Evolutionary conservation across 805 yeast species (phyloP).

Genomic region (Saturnispora serradocipensis): DNA sequence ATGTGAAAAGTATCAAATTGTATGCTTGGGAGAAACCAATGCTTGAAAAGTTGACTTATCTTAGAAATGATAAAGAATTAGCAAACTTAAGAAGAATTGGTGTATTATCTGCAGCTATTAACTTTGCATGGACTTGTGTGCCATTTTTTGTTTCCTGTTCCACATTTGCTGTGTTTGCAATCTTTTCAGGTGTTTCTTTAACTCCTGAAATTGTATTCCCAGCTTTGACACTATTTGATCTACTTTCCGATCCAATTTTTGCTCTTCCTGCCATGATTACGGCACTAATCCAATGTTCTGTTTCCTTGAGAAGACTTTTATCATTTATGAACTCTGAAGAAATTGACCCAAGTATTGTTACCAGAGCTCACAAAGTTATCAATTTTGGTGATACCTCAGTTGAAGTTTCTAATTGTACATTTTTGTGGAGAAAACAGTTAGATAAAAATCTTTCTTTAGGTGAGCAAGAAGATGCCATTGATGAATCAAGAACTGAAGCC

Average conservation of each 20-base stretch:
- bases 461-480: slow-evolving; percentile 20
- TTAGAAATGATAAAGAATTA: slow-evolving; percentile 53
- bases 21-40: slow-evolving; percentile 67
- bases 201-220: slow-evolving; percentile 66
- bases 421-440: slow-evolving; percentile 36
- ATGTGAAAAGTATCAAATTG: slow-evolving; percentile 56
- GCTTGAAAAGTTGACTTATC: slow-evolving; percentile 39
- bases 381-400: slow-evolving; percentile 31
- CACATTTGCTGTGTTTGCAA: slow-evolving; percentile 47
- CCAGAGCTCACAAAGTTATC: slow-evolving; percentile 15
- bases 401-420: slow-evolving; percentile 39
- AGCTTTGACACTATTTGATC: slow-evolving; percentile 49
- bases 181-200: slow-evolving; percentile 37
- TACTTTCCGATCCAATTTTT: slow-evolving; percentile 50
- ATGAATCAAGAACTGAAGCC: slow-evolving; percentile 29
- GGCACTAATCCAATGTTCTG: slow-evolving; percentile 47
- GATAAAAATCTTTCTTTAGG: slow-evolving; percentile 12
- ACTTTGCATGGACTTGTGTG: slow-evolving; percentile 54
- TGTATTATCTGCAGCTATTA: slow-evolving; percentile 35
- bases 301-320: slow-evolving; percentile 46
- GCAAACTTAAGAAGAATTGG: slow-evolving; percentile 42
- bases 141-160: slow-evolving; percentile 58
- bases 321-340: slow-evolving; percentile 38
- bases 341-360: slow-evolving; percentile 30
- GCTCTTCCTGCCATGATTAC: slow-evolving; percentile 51